phyloP scores from a whole-genome alignment of 2,329 filamentous ascomycete genomes.

The Phyllosticta citrichinensis region DNA sequence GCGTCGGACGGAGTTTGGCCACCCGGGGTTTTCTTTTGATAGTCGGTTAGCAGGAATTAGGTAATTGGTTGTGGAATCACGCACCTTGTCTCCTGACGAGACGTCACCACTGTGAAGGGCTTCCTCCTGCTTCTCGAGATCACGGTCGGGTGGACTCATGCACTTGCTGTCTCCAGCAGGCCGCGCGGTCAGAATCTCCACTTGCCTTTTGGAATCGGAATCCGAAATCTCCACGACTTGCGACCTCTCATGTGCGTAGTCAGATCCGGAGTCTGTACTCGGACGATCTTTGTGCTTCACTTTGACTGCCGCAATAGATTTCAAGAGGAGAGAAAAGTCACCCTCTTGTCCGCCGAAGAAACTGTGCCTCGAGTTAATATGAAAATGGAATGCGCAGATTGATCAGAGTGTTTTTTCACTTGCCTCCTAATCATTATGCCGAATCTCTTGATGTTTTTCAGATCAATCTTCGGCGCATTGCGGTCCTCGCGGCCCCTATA shows the following conservation, averaged over 20 bases:
- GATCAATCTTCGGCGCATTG: constrained; percentile 50
- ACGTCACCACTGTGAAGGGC: neutral
- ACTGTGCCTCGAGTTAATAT: constrained; percentile 32
- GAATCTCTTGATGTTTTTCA: constrained; percentile 52
- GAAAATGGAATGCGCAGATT: neutral
- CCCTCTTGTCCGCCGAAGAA: constrained; percentile 69
- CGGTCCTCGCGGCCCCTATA: constrained; percentile 59
- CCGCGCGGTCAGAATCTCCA: no score
- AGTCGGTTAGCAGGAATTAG: neutral
- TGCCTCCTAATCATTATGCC: constrained; percentile 77
- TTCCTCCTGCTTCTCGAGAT: neutral
- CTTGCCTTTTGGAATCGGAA: neutral
- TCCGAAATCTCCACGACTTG: no score
- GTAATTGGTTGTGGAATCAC: neutral
- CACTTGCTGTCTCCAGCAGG: neutral
- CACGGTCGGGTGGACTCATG: neutral
- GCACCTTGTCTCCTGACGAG: neutral
- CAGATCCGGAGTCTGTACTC: no score
- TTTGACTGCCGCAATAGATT: constrained; percentile 42
- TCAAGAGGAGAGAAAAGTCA: constrained; percentile 49
- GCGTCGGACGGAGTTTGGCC: neutral
- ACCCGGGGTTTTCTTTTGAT: neutral
- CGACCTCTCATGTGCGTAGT: no score
- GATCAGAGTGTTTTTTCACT: constrained; percentile 13
- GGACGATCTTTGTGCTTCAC: constrained; percentile 1